Evolutionary conservation across 768 basidiomycete genomes (phyloP).

Genomic region (Dioszegia hungarica): DNA sequence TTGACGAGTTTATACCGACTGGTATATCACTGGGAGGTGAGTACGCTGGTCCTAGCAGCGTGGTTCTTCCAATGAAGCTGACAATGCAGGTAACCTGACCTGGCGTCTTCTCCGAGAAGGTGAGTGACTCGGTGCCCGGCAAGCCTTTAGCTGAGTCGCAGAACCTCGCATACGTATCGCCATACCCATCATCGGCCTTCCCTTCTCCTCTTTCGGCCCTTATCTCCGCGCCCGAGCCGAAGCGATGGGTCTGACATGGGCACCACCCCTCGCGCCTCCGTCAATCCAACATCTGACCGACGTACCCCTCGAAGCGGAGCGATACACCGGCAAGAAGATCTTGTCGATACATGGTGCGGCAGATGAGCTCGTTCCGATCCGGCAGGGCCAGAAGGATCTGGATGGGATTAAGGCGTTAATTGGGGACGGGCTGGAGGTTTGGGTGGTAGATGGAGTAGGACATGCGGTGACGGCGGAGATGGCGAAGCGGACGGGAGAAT

Average conservation of each 20-base stretch:
- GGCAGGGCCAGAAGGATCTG: constrained; percentile 58
- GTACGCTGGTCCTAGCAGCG: constrained; percentile 1
- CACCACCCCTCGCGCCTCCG: constrained; percentile 59
- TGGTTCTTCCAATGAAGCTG: neutral
- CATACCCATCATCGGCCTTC: constrained; percentile 64
- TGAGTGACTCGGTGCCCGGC: constrained; percentile 37
- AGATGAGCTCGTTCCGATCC: constrained; percentile 67
- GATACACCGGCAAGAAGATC: constrained; percentile 68
- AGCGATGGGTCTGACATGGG: constrained; percentile 51
- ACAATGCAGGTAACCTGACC: constrained; percentile 59
- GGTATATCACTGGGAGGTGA: constrained; percentile 72
- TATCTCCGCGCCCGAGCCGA: constrained; percentile 51
- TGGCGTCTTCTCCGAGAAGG: constrained; percentile 65
- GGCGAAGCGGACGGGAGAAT: constrained; percentile 53
- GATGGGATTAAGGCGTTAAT: constrained; percentile 54
- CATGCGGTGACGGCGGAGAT: constrained; percentile 64
- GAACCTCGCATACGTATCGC: constrained; percentile 53
- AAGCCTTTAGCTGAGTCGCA: constrained; percentile 19
- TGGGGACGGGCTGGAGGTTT: constrained; percentile 58
- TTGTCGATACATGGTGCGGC: constrained; percentile 64
- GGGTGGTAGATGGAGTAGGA: constrained; percentile 58
- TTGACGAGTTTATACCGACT: constrained; percentile 66
- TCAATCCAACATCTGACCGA: constrained; percentile 53
- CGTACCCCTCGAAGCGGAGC: constrained; percentile 49
- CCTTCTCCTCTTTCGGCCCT: constrained; percentile 51